Evolutionary conservation across 306 rosid genomes (phyloP), one percentile per base, ranked within the genome.

Genomic region (Comarum palustre): DNA sequence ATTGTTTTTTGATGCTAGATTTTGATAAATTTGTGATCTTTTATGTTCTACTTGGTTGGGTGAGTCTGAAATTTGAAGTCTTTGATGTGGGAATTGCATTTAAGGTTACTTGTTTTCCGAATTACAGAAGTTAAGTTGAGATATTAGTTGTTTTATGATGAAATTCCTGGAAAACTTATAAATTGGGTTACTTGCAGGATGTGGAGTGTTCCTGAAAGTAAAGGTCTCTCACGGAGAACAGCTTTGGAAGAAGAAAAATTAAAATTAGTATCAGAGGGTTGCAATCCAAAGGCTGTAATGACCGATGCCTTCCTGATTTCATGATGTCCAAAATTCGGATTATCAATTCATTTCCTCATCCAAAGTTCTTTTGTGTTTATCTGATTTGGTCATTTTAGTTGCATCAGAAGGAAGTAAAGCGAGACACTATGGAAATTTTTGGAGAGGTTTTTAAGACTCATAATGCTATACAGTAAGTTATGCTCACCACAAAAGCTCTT

Each of bases 131-230:
- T 47, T 17, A 16, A 17, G 22, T 43, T 42, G 10, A 13, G 13
- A 9, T 9, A 9, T 42, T 11, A 16, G 52, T 47, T 48, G 2
- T 17, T 8, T 34, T 39, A 54, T 58, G 19, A 11, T 74, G 46
- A 61, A 34, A 50, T 79, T 48, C 73, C 75, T 52, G 5, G 71
- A 20, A 14, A 52, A 77, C 66, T 59, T 69, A 45, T 58, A 27
- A 9, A 29, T 45, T 67, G 74, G 65, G n/a, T 80, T 6, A 17
- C 14, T 61, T 61, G 48, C 86, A 94, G 97, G 87, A 86, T 89
- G 89, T 91, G 99, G 99, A 82, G 78, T 72, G 79, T 89, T 73
- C 91, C 95, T 39, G 97, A 91, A 78, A 87, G 89, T 17, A 82
- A 75, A 73, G 90, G 83, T 60, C 65, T 90, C 57, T 72, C 86